Conservation (phyloP, 2,329 filamentous ascomycete species). For the Mycogone perniciosa region DNA sequence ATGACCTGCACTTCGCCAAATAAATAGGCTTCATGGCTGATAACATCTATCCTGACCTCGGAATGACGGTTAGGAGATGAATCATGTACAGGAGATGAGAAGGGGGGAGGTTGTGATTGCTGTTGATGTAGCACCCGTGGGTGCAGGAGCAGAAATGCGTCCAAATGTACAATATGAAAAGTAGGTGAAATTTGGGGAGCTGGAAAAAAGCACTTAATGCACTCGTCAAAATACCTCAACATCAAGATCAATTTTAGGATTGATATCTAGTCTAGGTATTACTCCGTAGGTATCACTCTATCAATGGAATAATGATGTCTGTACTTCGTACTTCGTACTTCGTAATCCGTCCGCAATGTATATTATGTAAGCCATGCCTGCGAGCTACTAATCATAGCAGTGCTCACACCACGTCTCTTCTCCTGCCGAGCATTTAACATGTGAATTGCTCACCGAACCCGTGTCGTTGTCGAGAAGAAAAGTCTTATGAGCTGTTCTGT, state of each 20-base stretch:
- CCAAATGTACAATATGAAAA: background rate
- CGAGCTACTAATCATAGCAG: too few relatives aligned
- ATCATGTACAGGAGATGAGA: background rate
- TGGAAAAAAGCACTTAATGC: background rate
- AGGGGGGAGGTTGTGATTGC: background rate
- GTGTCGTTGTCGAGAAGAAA: background rate
- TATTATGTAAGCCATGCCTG: background rate
- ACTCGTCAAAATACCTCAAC: background rate
- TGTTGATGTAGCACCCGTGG: background rate
- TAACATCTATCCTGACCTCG: too few relatives aligned
- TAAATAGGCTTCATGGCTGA: conserved; percentile 39
- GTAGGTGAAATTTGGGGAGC: background rate
- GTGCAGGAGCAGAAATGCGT: background rate
- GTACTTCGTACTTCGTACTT: too few relatives aligned
- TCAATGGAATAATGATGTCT: too few relatives aligned
- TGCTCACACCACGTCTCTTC: too few relatives aligned
- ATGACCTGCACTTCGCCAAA: conserved; percentile 98
- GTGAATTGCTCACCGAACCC: background rate
- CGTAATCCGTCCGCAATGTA: background rate
- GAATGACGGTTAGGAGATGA: background rate
- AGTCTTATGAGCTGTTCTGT: background rate
- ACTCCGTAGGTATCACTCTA: too few relatives aligned
- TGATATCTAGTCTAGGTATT: too few relatives aligned
- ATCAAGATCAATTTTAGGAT: too few relatives aligned
- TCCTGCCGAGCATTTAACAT: background rate